Base-by-base conservation (phyloP, 768 basidiomycete genomes). In the Amanita molliuscula region DNA sequence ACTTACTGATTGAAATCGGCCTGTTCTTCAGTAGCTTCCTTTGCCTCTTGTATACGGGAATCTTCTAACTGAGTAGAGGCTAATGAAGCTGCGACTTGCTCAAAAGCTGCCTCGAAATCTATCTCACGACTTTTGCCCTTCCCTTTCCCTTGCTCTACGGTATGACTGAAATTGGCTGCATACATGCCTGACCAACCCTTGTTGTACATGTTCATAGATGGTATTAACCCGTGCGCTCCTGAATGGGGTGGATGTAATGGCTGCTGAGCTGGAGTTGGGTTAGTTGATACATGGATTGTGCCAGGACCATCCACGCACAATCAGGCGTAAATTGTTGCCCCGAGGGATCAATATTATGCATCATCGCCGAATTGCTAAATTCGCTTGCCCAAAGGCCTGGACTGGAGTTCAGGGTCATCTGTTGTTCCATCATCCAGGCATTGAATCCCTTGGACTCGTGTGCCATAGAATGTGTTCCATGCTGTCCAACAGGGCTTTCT, bases 61-160 rank as follows among this genome's bases (percentile, higher is more conserved):
- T 63, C 69, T 26, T 70, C 68, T 21, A 64, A 53, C 54, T 75
- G 71, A 23, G 59, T 54, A 10, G 67, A 59, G 11, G 65, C 63
- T n/a, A 81, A 58, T 16, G 79, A 78, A n/a, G 76, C 78, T 4
- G 71, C 69, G 2, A 75, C 69, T 56, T 84, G 76, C 9, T 80
- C 82, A 65, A 91, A 90, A 8, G 88, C 88, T n/a, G 83, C 83
- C 56, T 91, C 88, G 51, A 90, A 88, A 62, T 88, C 88, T 3
- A 76, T 78, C 47, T 89, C 84, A 50, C 77, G 73, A 15, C 72
- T 78, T 61, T 90, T 93, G 1, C 85, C 88, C 62, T 95, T 97
- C 11, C 81, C 86, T 57, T 82, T 79, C 4, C 59, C 68, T 50
- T 65, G 61, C 44, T 67, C 49, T 20, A 35, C 4, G 16, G n/a